These are phyloP conservation scores for Microthlaspi erraticum DNA, from an alignment of 345 rosid species.

Conservation along the genomic window DNA sequence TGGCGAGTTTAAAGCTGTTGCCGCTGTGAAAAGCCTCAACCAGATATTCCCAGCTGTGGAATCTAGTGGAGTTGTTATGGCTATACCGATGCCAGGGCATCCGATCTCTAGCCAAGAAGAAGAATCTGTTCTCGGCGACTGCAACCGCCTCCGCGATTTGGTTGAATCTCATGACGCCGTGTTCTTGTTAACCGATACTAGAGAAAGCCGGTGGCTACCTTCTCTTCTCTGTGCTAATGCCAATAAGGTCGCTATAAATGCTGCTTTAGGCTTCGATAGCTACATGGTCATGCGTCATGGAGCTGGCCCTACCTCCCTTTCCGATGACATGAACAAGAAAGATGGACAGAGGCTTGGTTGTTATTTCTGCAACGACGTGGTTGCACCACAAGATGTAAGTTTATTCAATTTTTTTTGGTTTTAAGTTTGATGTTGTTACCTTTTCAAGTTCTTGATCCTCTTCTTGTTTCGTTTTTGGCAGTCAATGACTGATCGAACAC, in stretches of 20 bases:
- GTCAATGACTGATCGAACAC: slow-evolving; percentile 93
- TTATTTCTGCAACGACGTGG: slow-evolving; percentile 96
- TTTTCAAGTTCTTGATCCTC: background rate
- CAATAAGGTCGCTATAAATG: slow-evolving; percentile 87
- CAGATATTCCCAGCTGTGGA: slow-evolving; percentile 90
- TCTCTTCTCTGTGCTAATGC: slow-evolving; percentile 76
- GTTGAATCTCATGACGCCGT: slow-evolving; percentile 84
- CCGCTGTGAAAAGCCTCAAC: slow-evolving; percentile 87
- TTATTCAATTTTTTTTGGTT: background rate
- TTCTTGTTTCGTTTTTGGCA: slow-evolving; percentile 44
- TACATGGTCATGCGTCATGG: slow-evolving; percentile 99
- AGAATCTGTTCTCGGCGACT: slow-evolving; percentile 71
- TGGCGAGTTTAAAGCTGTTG: slow-evolving; percentile 83
- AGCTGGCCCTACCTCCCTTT: slow-evolving; percentile 70
- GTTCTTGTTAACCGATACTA: slow-evolving; percentile 95
- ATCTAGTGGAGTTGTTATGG: slow-evolving; percentile 80
- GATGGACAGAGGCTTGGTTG: slow-evolving; percentile 76
- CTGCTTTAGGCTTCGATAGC: slow-evolving; percentile 97
- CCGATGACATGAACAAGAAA: slow-evolving; percentile 48
- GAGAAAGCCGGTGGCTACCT: slow-evolving; percentile 99
- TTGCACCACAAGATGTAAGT: slow-evolving; percentile 94
- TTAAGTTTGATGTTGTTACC: background rate
- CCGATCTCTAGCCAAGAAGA: slow-evolving; percentile 82
- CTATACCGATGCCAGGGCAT: slow-evolving; percentile 98
- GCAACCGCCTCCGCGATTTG: slow-evolving; percentile 65